Conservation (phyloP, 176 grass and related monocot genomes). For the Musa acuminata region DNA sequence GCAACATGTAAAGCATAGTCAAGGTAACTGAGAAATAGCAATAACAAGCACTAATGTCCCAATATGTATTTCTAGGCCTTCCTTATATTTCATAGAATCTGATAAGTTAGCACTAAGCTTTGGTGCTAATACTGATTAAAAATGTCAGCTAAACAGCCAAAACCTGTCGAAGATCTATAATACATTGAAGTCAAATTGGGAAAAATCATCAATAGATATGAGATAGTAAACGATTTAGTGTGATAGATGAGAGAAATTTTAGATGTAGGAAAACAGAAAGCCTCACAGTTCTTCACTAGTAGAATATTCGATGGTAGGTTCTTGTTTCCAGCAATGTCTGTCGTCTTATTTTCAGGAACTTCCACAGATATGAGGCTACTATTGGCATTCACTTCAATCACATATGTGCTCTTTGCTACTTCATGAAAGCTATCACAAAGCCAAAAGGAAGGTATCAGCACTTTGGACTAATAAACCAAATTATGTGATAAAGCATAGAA, state of each 20-base stretch:
- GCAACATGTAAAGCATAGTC: too few relatives aligned
- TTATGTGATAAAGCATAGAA: neutral
- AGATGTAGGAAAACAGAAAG: neutral
- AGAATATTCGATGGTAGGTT: constrained; percentile 69
- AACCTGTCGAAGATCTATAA: neutral
- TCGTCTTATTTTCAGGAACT: constrained; percentile 52
- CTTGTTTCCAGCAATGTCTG: constrained; percentile 74
- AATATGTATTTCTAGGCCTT: too few relatives aligned
- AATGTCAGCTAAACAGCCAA: neutral
- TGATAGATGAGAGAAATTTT: neutral
- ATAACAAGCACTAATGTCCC: too few relatives aligned
- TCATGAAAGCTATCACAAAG: constrained; percentile 63
- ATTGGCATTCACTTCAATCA: constrained; percentile 39
- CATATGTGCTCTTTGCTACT: constrained; percentile 70
- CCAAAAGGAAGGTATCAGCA: neutral
- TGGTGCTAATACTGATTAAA: neutral
- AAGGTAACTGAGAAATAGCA: too few relatives aligned
- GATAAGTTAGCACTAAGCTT: neutral
- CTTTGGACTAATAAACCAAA: neutral
- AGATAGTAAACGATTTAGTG: neutral
- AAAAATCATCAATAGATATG: neutral
- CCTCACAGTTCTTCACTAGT: constrained; percentile 87
- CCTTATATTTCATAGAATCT: too few relatives aligned
- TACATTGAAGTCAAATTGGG: neutral
- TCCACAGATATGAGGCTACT: constrained; percentile 57